Base-by-base conservation (phyloP, 1,139 yeast genomes). In the Taphrina wiesneri region DNA sequence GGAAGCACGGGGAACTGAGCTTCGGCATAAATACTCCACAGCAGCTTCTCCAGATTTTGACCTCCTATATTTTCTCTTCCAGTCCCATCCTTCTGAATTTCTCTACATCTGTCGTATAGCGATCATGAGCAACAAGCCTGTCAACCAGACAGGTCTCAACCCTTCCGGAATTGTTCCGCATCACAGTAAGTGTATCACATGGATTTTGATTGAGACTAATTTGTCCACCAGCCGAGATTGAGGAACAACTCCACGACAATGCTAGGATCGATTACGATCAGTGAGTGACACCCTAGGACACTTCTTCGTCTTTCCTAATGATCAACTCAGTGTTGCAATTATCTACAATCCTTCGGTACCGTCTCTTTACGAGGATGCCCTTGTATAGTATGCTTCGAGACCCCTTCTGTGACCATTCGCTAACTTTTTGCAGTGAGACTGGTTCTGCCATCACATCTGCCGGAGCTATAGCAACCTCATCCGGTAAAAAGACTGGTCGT, bases 401-500 rank as follows among this genome's bases (percentile, higher is more conserved):
- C 2, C 28, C 25, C 4, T 17, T 1, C 26, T 5, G n/a, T 17
- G 36, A 19, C 25, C 13, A 25, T 7, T 26, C 17, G 30, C 7
- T 28, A 34, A 51, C 46, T 17, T 21, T 1, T 15, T 34, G 25
- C 30, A 57, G 64, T 70, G 99, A 93, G 80, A 84, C 84, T 74
- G 95, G 96, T 69, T 92, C 98, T 61, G 92, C 96, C 68, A 88
- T 93, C 73, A 87, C 96, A 26, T 87, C 96, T 56, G 84, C 96
- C 65, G 99, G 99, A 77, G 97, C 98, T 66, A 83, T 93, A 72
- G 88, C 93, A 80, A 98, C 99, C 67, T 91, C 86, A 80, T 90
- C 97, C 34, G 99, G 99, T 76, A 82, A 85, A 74, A 93, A 93
- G 82, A 93, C 98, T 67, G 99, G 99, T 74, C 88, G 99, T 80